Evolutionary conservation across 257 asterid genomes (phyloP).

Genomic region (Capsicum chinense): DNA sequence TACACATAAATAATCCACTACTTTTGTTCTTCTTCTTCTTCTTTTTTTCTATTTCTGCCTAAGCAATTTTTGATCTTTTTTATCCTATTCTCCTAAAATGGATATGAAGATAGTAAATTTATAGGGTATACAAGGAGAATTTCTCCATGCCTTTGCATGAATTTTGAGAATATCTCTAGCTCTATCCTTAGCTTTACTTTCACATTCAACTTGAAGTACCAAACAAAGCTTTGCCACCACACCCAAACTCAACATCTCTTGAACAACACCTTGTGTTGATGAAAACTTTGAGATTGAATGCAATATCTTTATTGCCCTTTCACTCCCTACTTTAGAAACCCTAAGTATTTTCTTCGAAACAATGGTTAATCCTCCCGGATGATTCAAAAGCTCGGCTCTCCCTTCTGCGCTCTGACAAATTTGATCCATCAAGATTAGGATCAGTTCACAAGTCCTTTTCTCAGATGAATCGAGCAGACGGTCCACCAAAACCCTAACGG

Average conservation of each 20-base stretch:
- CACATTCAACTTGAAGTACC: conserved; percentile 68
- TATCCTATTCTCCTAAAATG: conserved; percentile 31
- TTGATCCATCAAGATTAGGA: conserved; percentile 51
- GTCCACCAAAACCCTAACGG: conserved; percentile 46
- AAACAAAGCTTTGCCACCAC: conserved; percentile 70
- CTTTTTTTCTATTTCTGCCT: neutral
- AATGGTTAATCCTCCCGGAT: conserved; percentile 75
- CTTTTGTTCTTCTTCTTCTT: too few species aligned
- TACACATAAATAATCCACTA: too few species aligned
- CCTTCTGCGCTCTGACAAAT: conserved; percentile 90
- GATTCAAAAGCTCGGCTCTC: conserved; percentile 68
- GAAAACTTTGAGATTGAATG: conserved; percentile 61
- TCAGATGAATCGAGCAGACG: conserved; percentile 54
- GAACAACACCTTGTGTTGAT: conserved; percentile 50
- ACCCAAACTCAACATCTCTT: conserved; percentile 77
- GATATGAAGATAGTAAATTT: conserved; percentile 50
- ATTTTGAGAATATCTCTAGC: conserved; percentile 63
- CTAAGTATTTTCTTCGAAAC: conserved; percentile 83
- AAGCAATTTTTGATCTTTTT: neutral
- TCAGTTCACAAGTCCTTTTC: conserved; percentile 56
- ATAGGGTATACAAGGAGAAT: conserved; percentile 64
- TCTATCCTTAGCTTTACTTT: conserved; percentile 64
- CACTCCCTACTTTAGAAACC: conserved; percentile 73
- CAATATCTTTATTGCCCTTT: conserved; percentile 66
- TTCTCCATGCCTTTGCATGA: conserved; percentile 72